A percentile compares a stretch with the other conserved stretches of the same genome.
These are phyloP conservation scores for Sphenostylis stenocarpa DNA, from an alignment of 306 rosid genomes.

Conservation along the genomic window DNA sequence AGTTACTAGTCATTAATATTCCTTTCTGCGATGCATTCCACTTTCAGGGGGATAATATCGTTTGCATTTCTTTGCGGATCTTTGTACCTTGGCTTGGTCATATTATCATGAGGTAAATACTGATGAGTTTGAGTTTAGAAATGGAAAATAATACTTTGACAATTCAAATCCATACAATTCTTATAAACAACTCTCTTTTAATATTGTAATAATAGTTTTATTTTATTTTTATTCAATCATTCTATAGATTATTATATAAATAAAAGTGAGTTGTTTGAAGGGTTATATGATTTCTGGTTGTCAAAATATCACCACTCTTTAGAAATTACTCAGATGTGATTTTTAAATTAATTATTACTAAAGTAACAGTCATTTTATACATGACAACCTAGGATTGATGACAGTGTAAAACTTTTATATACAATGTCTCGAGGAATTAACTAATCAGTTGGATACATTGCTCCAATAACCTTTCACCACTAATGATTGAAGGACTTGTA, in stretches of 20 bases:
- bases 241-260: no score
- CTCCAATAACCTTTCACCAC: neutral
- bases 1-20: neutral
- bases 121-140: no score
- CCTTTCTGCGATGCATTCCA: slow-evolving; percentile 20
- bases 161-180: no score
- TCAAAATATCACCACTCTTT: no score
- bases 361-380: neutral
- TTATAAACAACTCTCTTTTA: no score
- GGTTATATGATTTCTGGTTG: no score
- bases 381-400: neutral
- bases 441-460: neutral
- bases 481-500: neutral
- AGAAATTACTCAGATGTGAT: no score
- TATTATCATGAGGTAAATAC: slow-evolving; percentile 54
- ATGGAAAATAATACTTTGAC: no score
- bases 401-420: neutral
- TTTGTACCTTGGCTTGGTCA: slow-evolving; percentile 59
- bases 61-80: slow-evolving; percentile 48
- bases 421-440: neutral
- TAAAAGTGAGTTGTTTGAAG: no score
- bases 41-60: slow-evolving; percentile 55
- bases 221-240: no score
- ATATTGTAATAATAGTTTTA: no score
- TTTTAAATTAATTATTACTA: neutral